Percentiles rank a stretch among this genome's conserved stretches.
Conservation (phyloP, 495 filamentous ascomycete species). For the Daldinia grandis region DNA sequence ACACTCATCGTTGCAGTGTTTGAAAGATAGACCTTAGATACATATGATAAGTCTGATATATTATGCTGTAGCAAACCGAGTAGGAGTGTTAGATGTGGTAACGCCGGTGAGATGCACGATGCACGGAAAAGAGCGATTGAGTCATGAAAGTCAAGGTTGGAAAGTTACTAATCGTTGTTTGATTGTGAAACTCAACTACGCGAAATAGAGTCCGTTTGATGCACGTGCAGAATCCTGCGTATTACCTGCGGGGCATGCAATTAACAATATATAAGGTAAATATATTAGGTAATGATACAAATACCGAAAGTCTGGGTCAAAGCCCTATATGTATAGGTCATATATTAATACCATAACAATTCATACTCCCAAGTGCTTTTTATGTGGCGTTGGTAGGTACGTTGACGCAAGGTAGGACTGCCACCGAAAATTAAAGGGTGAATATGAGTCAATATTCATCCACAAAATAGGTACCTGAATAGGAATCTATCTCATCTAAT, state of each 20-base stretch:
- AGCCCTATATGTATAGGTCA: too few relatives aligned
- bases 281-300: too few relatives aligned
- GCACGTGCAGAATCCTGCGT: background rate
- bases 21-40: background rate
- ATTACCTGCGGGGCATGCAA: conserved; percentile 2
- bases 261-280: background rate
- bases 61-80: background rate
- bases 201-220: background rate
- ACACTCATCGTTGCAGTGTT: conserved; percentile 3
- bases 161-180: background rate
- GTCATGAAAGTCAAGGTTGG: background rate
- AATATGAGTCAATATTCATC: background rate
- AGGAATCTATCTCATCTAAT: background rate
- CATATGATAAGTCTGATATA: background rate
- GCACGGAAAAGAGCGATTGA: background rate
- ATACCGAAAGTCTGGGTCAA: background rate
- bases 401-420: too few relatives aligned
- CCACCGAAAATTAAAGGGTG: background rate
- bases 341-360: background rate
- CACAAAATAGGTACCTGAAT: background rate
- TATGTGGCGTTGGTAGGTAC: too few relatives aligned
- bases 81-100: background rate
- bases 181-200: background rate
- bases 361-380: too few relatives aligned
- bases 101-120: background rate